A percentile compares a stretch with the other conserved stretches of the same genome.
Conservation (phyloP, 768 basidiomycete species). For the Suillus placidus region DNA sequence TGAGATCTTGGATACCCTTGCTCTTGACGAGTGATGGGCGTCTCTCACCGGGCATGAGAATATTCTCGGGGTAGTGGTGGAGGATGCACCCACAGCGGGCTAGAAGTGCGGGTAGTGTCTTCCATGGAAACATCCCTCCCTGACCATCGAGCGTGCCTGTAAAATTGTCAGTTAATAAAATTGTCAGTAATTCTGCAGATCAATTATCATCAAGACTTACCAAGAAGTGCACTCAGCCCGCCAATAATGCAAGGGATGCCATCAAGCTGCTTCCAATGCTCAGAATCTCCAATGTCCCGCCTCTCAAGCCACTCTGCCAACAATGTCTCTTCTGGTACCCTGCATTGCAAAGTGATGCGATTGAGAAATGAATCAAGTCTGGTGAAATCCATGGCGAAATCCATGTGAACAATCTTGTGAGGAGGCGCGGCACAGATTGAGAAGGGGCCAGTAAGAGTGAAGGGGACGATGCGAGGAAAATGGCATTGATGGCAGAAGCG, state of each 20-base stretch:
- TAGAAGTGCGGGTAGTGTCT: neutral
- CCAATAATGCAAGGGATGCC: neutral
- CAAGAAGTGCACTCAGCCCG: neutral
- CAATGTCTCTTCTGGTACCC: neutral
- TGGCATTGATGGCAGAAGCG: neutral
- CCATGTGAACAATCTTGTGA: neutral
- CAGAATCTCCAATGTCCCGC: neutral
- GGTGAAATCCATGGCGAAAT: too few relatives aligned
- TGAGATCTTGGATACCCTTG: neutral
- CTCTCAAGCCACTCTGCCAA: neutral
- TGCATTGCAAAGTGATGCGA: neutral
- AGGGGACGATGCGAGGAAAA: neutral
- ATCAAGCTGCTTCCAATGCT: neutral
- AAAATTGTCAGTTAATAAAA: neutral
- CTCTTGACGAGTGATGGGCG: neutral
- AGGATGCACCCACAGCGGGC: neutral
- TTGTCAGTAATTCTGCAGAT: neutral
- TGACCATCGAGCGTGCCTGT: neutral
- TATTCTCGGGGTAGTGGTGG: neutral
- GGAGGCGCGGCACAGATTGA: neutral
- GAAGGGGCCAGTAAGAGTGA: neutral
- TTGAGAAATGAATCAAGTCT: neutral
- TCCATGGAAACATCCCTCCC: neutral
- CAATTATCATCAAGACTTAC: neutral
- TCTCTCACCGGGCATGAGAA: neutral